Conservation (phyloP, 148 eudicot genomes). For the Vaccinium darrowii region DNA sequence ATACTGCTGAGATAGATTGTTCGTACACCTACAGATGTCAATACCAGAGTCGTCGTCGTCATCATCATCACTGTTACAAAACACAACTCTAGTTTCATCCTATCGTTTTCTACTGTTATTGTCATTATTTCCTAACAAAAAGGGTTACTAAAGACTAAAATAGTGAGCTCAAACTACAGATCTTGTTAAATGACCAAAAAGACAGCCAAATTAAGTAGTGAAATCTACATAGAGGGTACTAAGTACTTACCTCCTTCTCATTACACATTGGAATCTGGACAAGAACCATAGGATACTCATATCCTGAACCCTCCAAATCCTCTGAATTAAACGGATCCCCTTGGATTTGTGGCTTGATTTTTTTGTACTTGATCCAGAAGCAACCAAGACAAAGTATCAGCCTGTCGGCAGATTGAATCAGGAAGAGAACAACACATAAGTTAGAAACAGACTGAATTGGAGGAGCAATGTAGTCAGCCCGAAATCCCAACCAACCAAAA, state of each 20-base stretch:
- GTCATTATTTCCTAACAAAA: neutral
- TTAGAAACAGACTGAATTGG: slow-evolving; percentile 37
- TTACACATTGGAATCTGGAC: slow-evolving; percentile 68
- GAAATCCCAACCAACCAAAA: slow-evolving; percentile 39
- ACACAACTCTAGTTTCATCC: neutral
- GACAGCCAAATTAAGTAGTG: neutral
- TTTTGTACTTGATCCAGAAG: slow-evolving; percentile 51
- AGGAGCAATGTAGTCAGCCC: slow-evolving; percentile 47
- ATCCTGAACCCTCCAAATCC: slow-evolving; percentile 43
- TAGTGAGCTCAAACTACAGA: slow-evolving; percentile 5
- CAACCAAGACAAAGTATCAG: slow-evolving; percentile 54
- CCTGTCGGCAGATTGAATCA: slow-evolving; percentile 53
- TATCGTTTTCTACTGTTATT: slow-evolving; percentile 12
- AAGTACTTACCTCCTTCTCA: slow-evolving; percentile 46
- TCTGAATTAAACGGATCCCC: slow-evolving; percentile 31
- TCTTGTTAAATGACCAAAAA: neutral
- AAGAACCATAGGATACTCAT: slow-evolving; percentile 51
- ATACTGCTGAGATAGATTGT: slow-evolving; percentile 66
- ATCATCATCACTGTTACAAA: neutral
- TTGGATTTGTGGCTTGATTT: slow-evolving; percentile 40
- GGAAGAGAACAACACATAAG: slow-evolving; percentile 50
- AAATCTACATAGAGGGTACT: neutral
- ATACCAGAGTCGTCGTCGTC: slow-evolving; percentile 4
- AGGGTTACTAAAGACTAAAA: neutral
- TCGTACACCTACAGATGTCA: slow-evolving; percentile 55